phyloP scores from a whole-genome alignment of 2,329 filamentous ascomycete genomes.

The Dothideomycetes sp. region DNA sequence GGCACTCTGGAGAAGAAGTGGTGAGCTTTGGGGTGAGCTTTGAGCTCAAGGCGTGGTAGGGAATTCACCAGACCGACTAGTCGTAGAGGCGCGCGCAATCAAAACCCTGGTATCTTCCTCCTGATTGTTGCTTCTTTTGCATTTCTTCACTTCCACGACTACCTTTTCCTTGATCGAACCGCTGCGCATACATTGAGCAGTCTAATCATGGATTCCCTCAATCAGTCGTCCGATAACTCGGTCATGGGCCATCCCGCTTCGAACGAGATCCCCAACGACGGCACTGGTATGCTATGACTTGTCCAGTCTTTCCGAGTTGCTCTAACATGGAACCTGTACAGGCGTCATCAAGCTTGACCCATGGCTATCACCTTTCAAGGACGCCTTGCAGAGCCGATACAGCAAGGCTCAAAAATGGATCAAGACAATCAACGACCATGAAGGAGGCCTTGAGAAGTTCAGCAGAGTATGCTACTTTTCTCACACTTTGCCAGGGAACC shows the following conservation, averaged over 20 bases:
- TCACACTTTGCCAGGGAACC: not conserved
- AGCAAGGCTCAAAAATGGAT: conserved; percentile 79
- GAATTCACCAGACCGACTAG: no score
- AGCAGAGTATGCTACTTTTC: conserved; percentile 50
- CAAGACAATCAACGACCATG: conserved; percentile 66
- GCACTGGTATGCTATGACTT: conserved; percentile 52
- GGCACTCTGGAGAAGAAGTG: conserved; percentile 8
- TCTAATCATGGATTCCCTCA: conserved; percentile 30
- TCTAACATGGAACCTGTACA: conserved; percentile 31
- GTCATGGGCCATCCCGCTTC: conserved; percentile 37
- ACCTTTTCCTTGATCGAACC: not conserved
- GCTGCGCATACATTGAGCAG: not conserved
- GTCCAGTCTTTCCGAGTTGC: not conserved
- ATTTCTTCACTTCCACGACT: conserved; percentile 1
- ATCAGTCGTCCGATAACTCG: conserved; percentile 37
- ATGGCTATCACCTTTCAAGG: conserved; percentile 78
- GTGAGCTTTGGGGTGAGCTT: no score
- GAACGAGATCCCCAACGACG: conserved; percentile 54
- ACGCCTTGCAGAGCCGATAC: conserved; percentile 66
- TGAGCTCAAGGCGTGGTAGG: no score
- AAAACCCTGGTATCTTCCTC: conserved; percentile 6
- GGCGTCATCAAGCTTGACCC: conserved; percentile 83
- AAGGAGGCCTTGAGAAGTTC: conserved; percentile 88
- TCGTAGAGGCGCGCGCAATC: not conserved
- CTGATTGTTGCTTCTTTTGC: not conserved